Conservation (phyloP, 2,329 filamentous ascomycete genomes). For the Fragosphaeria purpurea region DNA sequence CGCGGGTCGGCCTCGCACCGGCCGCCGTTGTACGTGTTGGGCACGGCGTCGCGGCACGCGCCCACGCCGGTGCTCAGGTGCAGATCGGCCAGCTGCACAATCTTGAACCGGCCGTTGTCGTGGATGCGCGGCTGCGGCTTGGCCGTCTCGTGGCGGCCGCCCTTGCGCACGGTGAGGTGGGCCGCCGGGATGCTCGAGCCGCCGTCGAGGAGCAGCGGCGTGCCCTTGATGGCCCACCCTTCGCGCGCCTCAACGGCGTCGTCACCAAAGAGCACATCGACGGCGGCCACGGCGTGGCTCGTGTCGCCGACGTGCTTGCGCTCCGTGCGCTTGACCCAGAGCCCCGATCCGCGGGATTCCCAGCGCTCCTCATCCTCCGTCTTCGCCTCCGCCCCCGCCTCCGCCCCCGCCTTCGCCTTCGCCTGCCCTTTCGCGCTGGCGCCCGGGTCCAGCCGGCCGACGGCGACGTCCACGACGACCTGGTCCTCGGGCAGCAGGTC, state of each 20-base stretch:
- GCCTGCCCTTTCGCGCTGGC: conserved; percentile 29
- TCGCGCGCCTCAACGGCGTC: conserved; percentile 84
- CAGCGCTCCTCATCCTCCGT: conserved; percentile 52
- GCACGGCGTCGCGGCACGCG: conserved; percentile 74
- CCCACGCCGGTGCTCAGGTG: conserved; percentile 88
- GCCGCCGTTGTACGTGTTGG: conserved; percentile 58
- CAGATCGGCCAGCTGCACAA: conserved; percentile 90
- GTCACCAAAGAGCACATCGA: conserved; percentile 82
- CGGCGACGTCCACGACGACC: conserved; percentile 68
- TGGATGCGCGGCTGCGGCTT: conserved; percentile 68
- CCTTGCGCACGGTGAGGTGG: conserved; percentile 69
- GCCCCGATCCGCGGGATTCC: conserved; percentile 65
- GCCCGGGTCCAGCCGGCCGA: conserved; percentile 62
- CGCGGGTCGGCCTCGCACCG: conserved; percentile 85
- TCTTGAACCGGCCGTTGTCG: conserved; percentile 92
- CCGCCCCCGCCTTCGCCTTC: too few relatives aligned
- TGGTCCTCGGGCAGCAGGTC: conserved; percentile 65
- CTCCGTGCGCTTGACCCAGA: conserved; percentile 72
- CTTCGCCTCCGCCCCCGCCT: conserved; percentile 14
- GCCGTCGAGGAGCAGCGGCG: conserved; percentile 60
- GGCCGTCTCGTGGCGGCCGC: conserved; percentile 50
- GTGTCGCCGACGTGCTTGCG: conserved; percentile 67
- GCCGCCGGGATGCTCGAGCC: conserved; percentile 54
- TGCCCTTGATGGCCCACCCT: conserved; percentile 73
- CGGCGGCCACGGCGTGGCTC: conserved; percentile 61